A percentile compares a stretch with the other conserved stretches of the same genome.
Conservation (phyloP, 2,329 filamentous ascomycete species). For the Hymenotorrendiella dingleyae region DNA sequence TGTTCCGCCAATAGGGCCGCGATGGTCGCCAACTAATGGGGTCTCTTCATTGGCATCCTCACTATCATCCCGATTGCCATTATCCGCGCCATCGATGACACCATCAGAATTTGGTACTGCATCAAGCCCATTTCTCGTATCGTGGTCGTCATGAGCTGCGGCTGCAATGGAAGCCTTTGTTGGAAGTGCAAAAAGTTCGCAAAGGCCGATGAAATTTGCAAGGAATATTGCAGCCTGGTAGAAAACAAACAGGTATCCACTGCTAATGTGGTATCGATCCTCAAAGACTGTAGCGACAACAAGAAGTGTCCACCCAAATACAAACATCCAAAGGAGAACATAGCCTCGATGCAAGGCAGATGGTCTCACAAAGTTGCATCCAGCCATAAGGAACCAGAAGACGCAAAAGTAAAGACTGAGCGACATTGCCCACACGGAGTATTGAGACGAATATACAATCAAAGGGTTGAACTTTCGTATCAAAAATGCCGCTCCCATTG, state of each 20-base stretch:
- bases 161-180: slow-evolving; percentile 64
- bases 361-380: slow-evolving; percentile 73
- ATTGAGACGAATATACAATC: slow-evolving; percentile 85
- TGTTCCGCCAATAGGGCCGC: slow-evolving; percentile 50
- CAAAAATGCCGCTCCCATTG: slow-evolving; percentile 67
- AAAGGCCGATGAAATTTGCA: slow-evolving; percentile 66
- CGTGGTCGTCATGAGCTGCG: slow-evolving; percentile 46
- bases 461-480: slow-evolving; percentile 79
- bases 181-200: slow-evolving; percentile 74
- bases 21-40: slow-evolving; percentile 42
- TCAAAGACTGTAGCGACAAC: slow-evolving; percentile 70
- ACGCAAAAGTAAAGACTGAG: slow-evolving; percentile 72
- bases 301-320: slow-evolving; percentile 65
- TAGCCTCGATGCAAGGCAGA: slow-evolving; percentile 83
- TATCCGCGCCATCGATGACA: slow-evolving; percentile 29
- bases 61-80: slow-evolving; percentile 22
- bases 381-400: slow-evolving; percentile 77
- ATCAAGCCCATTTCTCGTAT: slow-evolving; percentile 35
- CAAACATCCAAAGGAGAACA: slow-evolving; percentile 76
- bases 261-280: slow-evolving; percentile 64
- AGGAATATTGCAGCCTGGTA: slow-evolving; percentile 71
- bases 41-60: slow-evolving; percentile 46
- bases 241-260: slow-evolving; percentile 77
- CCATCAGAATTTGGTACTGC: slow-evolving; percentile 29
- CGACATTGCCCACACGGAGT: slow-evolving; percentile 85